A percentile compares a stretch with the other conserved stretches of the same genome.
phyloP scores from a whole-genome alignment of 768 basidiomycete genomes.

The Gymnopilus dilepis region DNA sequence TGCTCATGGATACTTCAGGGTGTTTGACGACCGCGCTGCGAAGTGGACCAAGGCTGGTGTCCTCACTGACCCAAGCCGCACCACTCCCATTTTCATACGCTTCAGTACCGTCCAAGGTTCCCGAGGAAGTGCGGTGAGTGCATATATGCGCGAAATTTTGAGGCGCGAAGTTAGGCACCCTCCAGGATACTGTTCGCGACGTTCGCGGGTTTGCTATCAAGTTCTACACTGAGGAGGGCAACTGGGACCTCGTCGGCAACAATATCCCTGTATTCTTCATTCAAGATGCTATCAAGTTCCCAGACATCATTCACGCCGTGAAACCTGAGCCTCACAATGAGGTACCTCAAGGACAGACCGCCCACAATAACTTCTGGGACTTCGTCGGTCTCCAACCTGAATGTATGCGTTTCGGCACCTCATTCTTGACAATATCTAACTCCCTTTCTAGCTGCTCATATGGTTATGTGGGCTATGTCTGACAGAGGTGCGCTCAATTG shows the following conservation, averaged over 20 bases:
- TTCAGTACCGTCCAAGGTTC: constrained; percentile 89
- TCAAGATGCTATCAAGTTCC: constrained; percentile 83
- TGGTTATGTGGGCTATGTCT: constrained; percentile 86
- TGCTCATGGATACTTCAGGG: constrained; percentile 85
- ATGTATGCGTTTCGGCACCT: constrained; percentile 37
- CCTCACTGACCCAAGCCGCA: constrained; percentile 72
- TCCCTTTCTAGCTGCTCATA: constrained; percentile 57
- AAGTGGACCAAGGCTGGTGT: constrained; percentile 75
- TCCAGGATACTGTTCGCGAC: constrained; percentile 76
- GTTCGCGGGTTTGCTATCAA: constrained; percentile 87
- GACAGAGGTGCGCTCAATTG: constrained; percentile 55
- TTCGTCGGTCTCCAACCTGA: constrained; percentile 76
- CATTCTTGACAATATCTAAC: background rate
- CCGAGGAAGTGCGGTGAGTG: constrained; percentile 77
- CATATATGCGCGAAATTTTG: constrained; percentile 2
- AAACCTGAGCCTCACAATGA: constrained; percentile 89
- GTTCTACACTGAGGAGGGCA: constrained; percentile 85
- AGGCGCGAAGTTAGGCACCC: background rate
- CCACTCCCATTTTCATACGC: constrained; percentile 80
- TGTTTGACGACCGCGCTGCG: constrained; percentile 67
- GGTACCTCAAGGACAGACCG: constrained; percentile 67
- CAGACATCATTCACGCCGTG: constrained; percentile 84
- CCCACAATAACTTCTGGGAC: constrained; percentile 91
- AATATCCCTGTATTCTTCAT: constrained; percentile 86
- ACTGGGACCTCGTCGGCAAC: constrained; percentile 89